These are phyloP conservation scores for Colletotrichum sp. DNA, from an alignment of 2,329 filamentous ascomycete species.

Conservation along the genomic window DNA sequence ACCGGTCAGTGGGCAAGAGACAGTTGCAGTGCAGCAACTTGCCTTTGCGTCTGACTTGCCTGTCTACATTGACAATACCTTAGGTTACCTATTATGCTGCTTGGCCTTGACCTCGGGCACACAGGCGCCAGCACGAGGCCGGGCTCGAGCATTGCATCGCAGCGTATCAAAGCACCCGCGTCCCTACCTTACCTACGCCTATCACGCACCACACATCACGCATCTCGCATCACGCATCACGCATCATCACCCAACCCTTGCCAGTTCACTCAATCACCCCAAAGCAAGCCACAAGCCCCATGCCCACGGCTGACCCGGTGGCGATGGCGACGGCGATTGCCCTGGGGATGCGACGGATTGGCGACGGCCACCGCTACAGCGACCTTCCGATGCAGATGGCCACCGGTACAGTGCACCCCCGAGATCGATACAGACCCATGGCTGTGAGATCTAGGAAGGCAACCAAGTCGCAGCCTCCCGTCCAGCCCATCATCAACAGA, in stretches of 20 bases:
- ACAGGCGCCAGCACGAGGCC: background rate
- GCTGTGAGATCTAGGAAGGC: conserved; percentile 11
- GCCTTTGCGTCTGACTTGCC: background rate
- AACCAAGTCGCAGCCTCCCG: conserved; percentile 8
- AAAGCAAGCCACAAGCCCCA: background rate
- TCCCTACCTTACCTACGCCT: background rate
- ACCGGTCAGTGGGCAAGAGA: background rate
- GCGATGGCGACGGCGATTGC: background rate
- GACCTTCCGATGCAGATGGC: background rate
- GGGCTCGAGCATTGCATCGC: background rate
- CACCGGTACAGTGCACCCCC: background rate
- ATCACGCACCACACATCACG: background rate
- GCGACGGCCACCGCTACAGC: background rate
- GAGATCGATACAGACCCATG: conserved; percentile 12
- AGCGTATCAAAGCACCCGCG: background rate
- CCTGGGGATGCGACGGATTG: background rate
- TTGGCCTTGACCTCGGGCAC: background rate
- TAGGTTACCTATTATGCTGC: background rate
- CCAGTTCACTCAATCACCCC: background rate
- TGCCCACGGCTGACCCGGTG: background rate
- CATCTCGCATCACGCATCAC: background rate
- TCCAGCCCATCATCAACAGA: background rate
- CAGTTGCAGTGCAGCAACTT: background rate
- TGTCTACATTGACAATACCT: background rate
- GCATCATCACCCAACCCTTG: background rate